Conservation (phyloP, 2,329 filamentous ascomycete species). For the Pseudogymnoascus sp. region DNA sequence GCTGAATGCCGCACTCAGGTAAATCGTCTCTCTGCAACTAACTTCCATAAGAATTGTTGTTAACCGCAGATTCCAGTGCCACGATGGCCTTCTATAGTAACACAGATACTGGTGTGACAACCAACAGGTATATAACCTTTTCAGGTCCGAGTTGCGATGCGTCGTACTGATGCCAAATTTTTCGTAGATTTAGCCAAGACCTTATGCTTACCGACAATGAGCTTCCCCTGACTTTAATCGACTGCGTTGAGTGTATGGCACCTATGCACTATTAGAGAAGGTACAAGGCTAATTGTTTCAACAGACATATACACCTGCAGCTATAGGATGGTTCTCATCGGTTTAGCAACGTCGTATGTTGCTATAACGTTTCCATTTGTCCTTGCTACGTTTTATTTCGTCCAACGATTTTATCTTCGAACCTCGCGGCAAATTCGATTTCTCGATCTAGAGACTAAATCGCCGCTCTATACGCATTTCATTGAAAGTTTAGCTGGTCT, state of each 20-base stretch:
- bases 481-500: conserved; percentile 39
- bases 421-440: conserved; percentile 44
- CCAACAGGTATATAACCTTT: conserved; percentile 14
- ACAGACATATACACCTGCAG: conserved; percentile 7
- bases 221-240: conserved; percentile 19
- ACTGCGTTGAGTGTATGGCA: conserved; percentile 11
- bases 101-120: conserved; percentile 19
- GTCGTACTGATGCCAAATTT: neutral
- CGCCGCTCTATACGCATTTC: conserved; percentile 42
- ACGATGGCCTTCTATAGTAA: conserved; percentile 15
- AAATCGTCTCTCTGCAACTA: neutral
- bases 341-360: conserved; percentile 26
- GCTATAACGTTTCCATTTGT: conserved; percentile 21
- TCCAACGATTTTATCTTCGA: conserved; percentile 39
- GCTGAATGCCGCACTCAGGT: neutral
- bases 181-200: conserved; percentile 20
- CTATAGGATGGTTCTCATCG: conserved; percentile 32
- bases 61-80: neutral
- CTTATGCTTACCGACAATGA: conserved; percentile 26
- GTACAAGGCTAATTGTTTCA: neutral
- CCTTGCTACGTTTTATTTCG: conserved; percentile 15
- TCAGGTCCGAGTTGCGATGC: too few species aligned
- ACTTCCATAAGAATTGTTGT: neutral
- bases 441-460: conserved; percentile 38
- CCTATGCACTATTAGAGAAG: neutral